Conservation (phyloP, 1,139 yeast species). For the Lodderomyces metapsilosis region DNA sequence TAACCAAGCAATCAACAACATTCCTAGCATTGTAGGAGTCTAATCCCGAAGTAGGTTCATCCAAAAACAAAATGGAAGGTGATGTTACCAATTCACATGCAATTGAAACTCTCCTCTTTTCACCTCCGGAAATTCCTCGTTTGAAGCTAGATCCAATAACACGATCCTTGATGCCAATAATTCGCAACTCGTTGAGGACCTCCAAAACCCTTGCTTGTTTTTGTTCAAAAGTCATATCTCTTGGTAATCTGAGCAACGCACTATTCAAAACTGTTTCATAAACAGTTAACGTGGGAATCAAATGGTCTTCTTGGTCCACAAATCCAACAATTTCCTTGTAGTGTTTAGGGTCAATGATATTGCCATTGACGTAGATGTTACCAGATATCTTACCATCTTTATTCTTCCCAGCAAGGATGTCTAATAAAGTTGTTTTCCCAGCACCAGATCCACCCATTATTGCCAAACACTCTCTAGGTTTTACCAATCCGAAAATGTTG, state of each 20-base stretch:
- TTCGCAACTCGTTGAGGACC: slow-evolving; percentile 81
- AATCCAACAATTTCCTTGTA: slow-evolving; percentile 79
- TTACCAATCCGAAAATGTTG: slow-evolving; percentile 68
- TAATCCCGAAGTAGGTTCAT: slow-evolving; percentile 93
- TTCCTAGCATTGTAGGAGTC: slow-evolving; percentile 93
- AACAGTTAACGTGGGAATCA: slow-evolving; percentile 90
- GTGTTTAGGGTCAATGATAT: slow-evolving; percentile 33
- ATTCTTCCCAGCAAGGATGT: slow-evolving; percentile 83
- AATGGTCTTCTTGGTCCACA: slow-evolving; percentile 95
- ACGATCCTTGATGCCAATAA: slow-evolving; percentile 76
- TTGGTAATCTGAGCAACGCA: slow-evolving; percentile 84
- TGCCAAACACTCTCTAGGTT: slow-evolving; percentile 88
- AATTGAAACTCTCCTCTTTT: slow-evolving; percentile 82
- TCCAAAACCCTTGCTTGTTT: slow-evolving; percentile 81
- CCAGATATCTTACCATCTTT: slow-evolving; percentile 74
- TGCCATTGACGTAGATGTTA: slow-evolving; percentile 72
- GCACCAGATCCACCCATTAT: slow-evolving; percentile 99
- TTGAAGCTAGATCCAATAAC: slow-evolving; percentile 86
- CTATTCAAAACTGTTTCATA: slow-evolving; percentile 92
- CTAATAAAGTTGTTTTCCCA: slow-evolving; percentile 90
- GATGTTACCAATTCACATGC: slow-evolving; percentile 89
- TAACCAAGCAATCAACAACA: slow-evolving; percentile 80
- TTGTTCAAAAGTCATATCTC: slow-evolving; percentile 66
- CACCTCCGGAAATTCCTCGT: slow-evolving; percentile 95
- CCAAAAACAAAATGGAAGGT: slow-evolving; percentile 76